Evolutionary conservation across 2,329 filamentous ascomycete species (phyloP).

Genomic region (Neofusicoccum kwambonambiense): DNA sequence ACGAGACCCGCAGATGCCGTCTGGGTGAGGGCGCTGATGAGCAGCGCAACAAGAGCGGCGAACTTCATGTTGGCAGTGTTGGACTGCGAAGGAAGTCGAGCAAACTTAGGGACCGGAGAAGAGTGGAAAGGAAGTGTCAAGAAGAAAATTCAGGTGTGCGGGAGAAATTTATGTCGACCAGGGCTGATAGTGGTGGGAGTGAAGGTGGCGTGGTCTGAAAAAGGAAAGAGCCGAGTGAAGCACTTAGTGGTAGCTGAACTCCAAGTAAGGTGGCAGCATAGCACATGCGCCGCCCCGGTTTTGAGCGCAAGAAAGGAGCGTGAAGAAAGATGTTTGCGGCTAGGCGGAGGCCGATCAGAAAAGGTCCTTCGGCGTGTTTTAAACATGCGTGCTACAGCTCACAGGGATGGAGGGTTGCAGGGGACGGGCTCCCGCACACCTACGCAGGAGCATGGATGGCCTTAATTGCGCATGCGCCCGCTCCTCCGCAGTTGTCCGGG

Average conservation of each 20-base stretch:
- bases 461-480: background rate
- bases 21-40: background rate
- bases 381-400: background rate
- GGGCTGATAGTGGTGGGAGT: background rate
- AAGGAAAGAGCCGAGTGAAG: constrained; percentile 2
- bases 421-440: background rate
- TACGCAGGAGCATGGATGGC: background rate
- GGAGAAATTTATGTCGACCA: background rate
- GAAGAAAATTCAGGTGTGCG: background rate
- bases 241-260: constrained; percentile 9
- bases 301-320: constrained; percentile 1
- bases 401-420: background rate
- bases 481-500: background rate
- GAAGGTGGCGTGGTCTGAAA: background rate
- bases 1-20: background rate
- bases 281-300: constrained; percentile 1
- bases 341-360: background rate
- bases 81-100: background rate
- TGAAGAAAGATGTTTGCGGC: constrained; percentile 11
- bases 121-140: background rate
- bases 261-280: constrained; percentile 1
- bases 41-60: background rate
- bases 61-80: constrained; percentile 1
- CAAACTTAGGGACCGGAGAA: background rate
- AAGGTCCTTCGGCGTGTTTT: background rate